Conservation (phyloP, 163 green algal genomes). For the Volvox carteri region DNA sequence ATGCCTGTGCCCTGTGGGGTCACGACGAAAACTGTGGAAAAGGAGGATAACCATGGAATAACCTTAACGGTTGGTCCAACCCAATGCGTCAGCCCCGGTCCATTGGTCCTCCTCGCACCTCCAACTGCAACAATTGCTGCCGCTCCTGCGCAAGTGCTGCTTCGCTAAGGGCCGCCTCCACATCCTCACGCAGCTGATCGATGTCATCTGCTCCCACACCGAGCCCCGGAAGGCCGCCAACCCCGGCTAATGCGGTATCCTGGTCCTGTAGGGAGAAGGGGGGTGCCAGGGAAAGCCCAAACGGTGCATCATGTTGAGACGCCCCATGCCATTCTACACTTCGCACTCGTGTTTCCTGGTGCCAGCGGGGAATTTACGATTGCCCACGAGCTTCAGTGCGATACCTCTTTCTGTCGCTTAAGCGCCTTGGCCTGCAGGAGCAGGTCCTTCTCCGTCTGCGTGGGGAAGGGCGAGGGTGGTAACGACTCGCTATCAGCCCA, state of each 20-base stretch:
- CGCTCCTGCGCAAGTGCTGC: conserved; percentile 74
- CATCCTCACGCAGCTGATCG: conserved; percentile 75
- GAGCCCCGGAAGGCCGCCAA: conserved; percentile 20
- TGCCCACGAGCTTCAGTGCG: too few relatives aligned
- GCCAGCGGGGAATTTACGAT: too few relatives aligned
- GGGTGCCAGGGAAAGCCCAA: neutral
- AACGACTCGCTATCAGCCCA: too few relatives aligned
- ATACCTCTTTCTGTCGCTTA: conserved; percentile 70
- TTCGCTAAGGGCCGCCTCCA: conserved; percentile 74
- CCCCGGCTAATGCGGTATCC: neutral
- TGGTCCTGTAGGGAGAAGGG: neutral
- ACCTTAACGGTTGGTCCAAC: too few relatives aligned
- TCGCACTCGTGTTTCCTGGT: too few relatives aligned
- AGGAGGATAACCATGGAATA: too few relatives aligned
- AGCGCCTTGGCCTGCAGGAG: conserved; percentile 69
- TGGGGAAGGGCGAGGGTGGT: neutral
- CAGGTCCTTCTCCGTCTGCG: conserved; percentile 66
- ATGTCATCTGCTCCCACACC: conserved; percentile 52
- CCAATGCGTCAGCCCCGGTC: too few relatives aligned
- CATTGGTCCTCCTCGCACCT: too few relatives aligned
- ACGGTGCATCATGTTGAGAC: neutral
- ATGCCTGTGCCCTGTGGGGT: too few relatives aligned
- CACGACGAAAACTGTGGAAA: too few relatives aligned
- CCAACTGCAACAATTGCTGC: conserved; percentile 77
- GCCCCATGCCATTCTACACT: too few relatives aligned